These are phyloP conservation scores for Gracilariopsis chorda DNA, from an alignment of 23 red algal genomes.

Conservation along the genomic window DNA sequence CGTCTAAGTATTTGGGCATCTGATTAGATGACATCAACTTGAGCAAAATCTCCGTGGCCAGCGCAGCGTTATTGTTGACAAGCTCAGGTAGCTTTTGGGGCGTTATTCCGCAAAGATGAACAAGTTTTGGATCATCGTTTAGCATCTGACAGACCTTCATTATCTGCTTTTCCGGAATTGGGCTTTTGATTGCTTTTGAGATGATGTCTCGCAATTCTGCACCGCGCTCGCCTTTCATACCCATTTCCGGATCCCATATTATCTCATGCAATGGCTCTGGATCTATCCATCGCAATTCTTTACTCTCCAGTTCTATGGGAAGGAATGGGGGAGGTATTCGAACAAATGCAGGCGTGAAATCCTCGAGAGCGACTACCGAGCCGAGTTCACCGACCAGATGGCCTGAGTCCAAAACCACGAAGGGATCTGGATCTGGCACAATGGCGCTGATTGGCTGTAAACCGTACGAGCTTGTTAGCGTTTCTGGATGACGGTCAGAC, in stretches of 20 bases:
- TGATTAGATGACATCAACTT: conserved; percentile 59
- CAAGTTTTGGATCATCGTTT: conserved; percentile 64
- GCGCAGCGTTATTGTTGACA: conserved; percentile 82
- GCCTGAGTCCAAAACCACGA: neutral
- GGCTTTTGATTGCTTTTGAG: conserved; percentile 60
- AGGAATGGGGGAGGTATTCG: conserved; percentile 81
- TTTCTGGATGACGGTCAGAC: conserved; percentile 33
- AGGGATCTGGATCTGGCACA: conserved; percentile 33
- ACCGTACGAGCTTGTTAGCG: neutral
- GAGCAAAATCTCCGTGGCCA: conserved; percentile 81
- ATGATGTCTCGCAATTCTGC: conserved; percentile 76
- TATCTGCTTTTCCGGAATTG: conserved; percentile 54
- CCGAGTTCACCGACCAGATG: conserved; percentile 34
- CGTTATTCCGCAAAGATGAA: conserved; percentile 76
- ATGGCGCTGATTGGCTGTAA: conserved; percentile 43
- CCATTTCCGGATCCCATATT: conserved; percentile 81
- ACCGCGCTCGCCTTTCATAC: conserved; percentile 52
- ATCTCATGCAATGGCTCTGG: conserved; percentile 77
- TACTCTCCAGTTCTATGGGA: conserved; percentile 45
- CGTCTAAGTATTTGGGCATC: conserved; percentile 74
- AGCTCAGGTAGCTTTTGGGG: conserved; percentile 85
- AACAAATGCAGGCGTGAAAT: conserved; percentile 65
- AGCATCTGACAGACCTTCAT: conserved; percentile 40
- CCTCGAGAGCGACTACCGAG: conserved; percentile 36
- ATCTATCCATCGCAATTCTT: conserved; percentile 82